Percentiles rank a stretch among this genome's conserved stretches.
phyloP scores from a whole-genome alignment of 2,329 filamentous ascomycete species.

The Diaporthe sp. region DNA sequence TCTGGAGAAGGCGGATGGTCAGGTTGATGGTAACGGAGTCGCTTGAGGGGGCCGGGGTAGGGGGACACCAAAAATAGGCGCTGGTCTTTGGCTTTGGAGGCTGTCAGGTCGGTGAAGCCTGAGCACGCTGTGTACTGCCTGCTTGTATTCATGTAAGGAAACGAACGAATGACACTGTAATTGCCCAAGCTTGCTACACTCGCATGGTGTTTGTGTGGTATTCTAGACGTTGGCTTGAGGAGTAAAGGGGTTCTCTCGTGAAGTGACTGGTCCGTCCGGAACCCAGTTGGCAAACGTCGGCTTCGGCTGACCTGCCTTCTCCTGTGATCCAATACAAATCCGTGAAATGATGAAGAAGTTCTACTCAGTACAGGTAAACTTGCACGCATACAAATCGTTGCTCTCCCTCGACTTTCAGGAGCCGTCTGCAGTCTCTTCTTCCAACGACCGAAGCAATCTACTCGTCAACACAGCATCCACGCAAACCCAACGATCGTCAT shows the following conservation, averaged over 20 bases:
- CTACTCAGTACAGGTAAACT: not conserved
- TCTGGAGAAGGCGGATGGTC: conserved; percentile 41
- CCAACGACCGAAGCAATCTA: not conserved
- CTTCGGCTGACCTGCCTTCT: not conserved
- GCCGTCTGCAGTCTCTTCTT: not conserved
- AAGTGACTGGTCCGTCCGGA: not conserved
- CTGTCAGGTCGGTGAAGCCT: not conserved
- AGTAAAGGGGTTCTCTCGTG: not conserved
- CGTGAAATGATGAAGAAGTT: not conserved
- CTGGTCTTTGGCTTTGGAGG: not conserved
- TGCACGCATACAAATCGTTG: not conserved
- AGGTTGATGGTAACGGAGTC: not conserved
- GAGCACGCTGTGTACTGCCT: conserved; percentile 8
- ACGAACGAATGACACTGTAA: conserved; percentile 27
- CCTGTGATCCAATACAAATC: not conserved
- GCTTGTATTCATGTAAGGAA: conserved; percentile 14
- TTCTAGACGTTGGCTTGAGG: not conserved
- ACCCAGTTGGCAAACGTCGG: not conserved
- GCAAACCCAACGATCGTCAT: not conserved
- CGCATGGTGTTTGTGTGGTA: not conserved
- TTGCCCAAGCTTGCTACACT: not conserved
- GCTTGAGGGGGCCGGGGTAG: conserved; percentile 19
- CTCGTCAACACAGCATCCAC: not conserved
- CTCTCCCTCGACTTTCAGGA: not conserved
- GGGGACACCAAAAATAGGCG: conserved; percentile 8